Conservation (phyloP, 345 rosid genomes). For the Corchorus capsularis region DNA sequence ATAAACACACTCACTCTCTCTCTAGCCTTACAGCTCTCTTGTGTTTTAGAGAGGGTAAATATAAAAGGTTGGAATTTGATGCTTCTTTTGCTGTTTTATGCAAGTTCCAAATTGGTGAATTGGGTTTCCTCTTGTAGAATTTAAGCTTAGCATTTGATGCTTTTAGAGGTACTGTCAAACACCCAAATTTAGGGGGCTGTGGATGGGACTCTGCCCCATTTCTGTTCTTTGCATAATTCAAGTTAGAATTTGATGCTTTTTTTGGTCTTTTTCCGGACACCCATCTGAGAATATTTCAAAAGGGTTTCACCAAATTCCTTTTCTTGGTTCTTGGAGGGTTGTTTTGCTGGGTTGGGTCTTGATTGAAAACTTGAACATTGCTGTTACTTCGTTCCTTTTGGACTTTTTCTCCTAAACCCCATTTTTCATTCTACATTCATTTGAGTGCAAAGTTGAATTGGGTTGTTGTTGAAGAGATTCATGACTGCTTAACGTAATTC, state of each 20-base stretch:
- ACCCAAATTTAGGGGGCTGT: constrained; percentile 40
- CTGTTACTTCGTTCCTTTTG: constrained; percentile 17
- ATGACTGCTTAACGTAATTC: constrained; percentile 8
- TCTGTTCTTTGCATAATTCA: constrained; percentile 48
- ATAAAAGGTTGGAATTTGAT: constrained; percentile 68
- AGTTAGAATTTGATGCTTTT: constrained; percentile 53
- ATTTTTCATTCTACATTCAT: constrained; percentile 24
- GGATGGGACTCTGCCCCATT: constrained; percentile 38
- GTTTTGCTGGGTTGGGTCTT: constrained; percentile 26
- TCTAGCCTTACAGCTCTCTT: constrained; percentile 29
- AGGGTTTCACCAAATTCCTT: constrained; percentile 36
- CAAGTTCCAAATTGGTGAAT: constrained; percentile 48
- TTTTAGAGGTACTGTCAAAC: constrained; percentile 34
- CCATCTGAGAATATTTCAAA: constrained; percentile 54
- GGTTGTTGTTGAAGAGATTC: constrained; percentile 35
- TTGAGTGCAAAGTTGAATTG: constrained; percentile 1
- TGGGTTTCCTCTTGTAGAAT: constrained; percentile 41
- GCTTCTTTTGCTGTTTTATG: constrained; percentile 50
- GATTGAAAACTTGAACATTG: constrained; percentile 38
- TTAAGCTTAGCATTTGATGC: constrained; percentile 69
- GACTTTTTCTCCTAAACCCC: constrained; percentile 5
- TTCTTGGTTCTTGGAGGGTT: constrained; percentile 23
- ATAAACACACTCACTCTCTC: constrained; percentile 24
- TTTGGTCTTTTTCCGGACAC: constrained; percentile 37
- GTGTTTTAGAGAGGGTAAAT: constrained; percentile 29